Evolutionary conservation across 106 monocot genomes (phyloP), one percentile per base, ranked within the genome.

Genomic region (Dendrobium catenatum): DNA sequence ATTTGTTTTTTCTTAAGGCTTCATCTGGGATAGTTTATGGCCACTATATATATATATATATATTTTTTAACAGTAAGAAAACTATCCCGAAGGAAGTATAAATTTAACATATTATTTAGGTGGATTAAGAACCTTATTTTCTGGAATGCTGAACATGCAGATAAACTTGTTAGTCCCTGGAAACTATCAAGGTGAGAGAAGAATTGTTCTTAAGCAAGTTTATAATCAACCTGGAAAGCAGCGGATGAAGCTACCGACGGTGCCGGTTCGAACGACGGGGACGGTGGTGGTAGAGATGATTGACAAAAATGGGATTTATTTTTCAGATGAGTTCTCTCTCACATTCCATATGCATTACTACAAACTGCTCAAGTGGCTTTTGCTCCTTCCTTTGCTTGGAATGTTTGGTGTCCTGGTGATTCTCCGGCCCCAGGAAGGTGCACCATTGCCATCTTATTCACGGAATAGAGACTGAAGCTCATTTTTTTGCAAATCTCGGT

Each of bases 301-400:
- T 7, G 95, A 99, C 80, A 95, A 86, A 82, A 99, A 99, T 78
- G 99, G 99, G 29, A 72, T 99, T 7, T 83, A 90, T 84, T 99
- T 99, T 85, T 93, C 89, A 0, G 99, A 99, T 79, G 99, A 99
- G 74, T 99, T 99, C 77, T 93, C 99, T 15, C 88, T 99, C 41
- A 99, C 99, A 27, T 99, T 99, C 80, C 99, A 99, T 78, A 90
- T 99, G 90, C 89, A 99, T 83, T 99, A 93, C 55, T 91, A 99
- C 73, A 99, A 99, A 84, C 85, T 99, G 72, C 79, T 99, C 67
- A 99, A 99, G 86, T 99, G 99, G 99, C 90, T 99, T 10, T 46
- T 95, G 48, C 49, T 99, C 40, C 82, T 95, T 58, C 99, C 99
- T 6, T 93, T 99, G 95, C 80, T 95, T 19, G 99, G 89, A 4